Evolutionary conservation across 1,139 yeast genomes (phyloP).

Genomic region (Geotrichum macrosporum): DNA sequence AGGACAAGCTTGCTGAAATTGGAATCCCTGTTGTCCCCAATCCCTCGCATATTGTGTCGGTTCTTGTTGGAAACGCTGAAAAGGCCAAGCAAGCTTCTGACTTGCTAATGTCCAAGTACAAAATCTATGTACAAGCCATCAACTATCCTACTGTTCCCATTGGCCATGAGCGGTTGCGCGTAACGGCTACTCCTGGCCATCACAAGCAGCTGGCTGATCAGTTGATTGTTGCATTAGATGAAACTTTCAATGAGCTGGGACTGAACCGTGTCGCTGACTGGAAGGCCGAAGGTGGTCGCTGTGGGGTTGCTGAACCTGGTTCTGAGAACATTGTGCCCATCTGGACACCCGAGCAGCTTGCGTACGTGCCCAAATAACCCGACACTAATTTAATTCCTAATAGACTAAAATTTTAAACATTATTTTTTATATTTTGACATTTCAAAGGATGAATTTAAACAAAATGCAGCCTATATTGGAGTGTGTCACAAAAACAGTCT

Average conservation of each 20-base stretch:
- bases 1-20: slow-evolving; percentile 57
- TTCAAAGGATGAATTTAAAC: too few species aligned
- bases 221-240: slow-evolving; percentile 72
- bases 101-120: slow-evolving; percentile 72
- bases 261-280: slow-evolving; percentile 77
- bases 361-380: slow-evolving; percentile 2
- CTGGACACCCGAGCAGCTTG: slow-evolving; percentile 81
- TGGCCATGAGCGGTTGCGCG: slow-evolving; percentile 92
- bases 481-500: too few species aligned
- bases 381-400: too few species aligned
- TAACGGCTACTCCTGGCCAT: slow-evolving; percentile 98
- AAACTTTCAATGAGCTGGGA: slow-evolving; percentile 68
- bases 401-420: too few species aligned
- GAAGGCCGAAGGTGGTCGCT: slow-evolving; percentile 74
- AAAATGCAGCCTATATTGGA: too few species aligned
- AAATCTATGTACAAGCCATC: slow-evolving; percentile 94
- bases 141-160: slow-evolving; percentile 97
- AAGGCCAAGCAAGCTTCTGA: slow-evolving; percentile 91
- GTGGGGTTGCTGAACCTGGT: slow-evolving; percentile 67
- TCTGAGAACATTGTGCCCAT: slow-evolving; percentile 48
- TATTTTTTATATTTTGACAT: too few species aligned
- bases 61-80: slow-evolving; percentile 89
- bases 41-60: slow-evolving; percentile 96
- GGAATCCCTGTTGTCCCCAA: slow-evolving; percentile 96
- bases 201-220: slow-evolving; percentile 68